These are phyloP conservation scores for Nicotiana undulata DNA, from an alignment of 257 asterid species.

Conservation along the genomic window DNA sequence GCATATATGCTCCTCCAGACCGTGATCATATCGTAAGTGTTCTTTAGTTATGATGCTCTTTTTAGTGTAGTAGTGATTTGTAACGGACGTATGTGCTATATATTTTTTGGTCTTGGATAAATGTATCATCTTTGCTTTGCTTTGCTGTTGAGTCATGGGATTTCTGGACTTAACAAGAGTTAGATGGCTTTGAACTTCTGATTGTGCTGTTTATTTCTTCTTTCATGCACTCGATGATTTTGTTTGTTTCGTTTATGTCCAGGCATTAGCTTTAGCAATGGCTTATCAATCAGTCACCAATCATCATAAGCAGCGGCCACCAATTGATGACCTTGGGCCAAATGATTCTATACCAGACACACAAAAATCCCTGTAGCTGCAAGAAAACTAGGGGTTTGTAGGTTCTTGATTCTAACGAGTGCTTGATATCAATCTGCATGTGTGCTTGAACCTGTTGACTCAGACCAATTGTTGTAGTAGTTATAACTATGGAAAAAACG, in stretches of 20 bases:
- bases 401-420: background rate
- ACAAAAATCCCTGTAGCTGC: slow-evolving; percentile 27
- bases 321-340: slow-evolving; percentile 20
- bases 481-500: background rate
- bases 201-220: background rate
- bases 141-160: background rate
- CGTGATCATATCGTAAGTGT: slow-evolving; percentile 73
- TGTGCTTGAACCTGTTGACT: background rate
- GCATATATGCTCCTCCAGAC: slow-evolving; percentile 81
- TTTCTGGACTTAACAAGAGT: background rate
- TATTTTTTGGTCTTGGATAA: background rate
- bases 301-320: slow-evolving; percentile 24
- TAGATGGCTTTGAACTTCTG: background rate
- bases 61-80: background rate
- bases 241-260: background rate
- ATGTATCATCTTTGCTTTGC: background rate
- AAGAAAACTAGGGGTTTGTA: slow-evolving; percentile 23
- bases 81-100: background rate
- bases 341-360: slow-evolving; percentile 42
- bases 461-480: background rate
- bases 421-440: background rate
- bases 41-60: background rate
- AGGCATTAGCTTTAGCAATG: slow-evolving; percentile 20
- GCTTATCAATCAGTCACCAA: slow-evolving; percentile 18
- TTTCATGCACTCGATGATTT: background rate